Base-by-base conservation (phyloP, 1,284 basidiomycete species). In the Malassezia cuniculi region DNA sequence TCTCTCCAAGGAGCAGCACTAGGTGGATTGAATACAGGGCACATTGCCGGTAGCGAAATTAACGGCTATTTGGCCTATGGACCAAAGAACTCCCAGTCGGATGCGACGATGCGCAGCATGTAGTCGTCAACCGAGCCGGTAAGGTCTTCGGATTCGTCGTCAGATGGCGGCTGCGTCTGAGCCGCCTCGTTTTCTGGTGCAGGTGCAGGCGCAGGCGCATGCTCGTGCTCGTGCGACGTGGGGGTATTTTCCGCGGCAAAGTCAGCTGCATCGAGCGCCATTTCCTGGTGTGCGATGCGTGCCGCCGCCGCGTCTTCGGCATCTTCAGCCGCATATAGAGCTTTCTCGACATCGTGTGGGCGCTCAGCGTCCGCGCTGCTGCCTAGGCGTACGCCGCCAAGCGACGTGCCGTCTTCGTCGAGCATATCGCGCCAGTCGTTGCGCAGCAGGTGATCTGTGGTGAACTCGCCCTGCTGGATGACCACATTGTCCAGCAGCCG, bases 391-490 rank as follows among this genome's bases (percentile, higher is more conserved):
- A 64, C 59, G n/a, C 51, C 62, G 5, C 46, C 65, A 14, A 65
- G 42, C 20, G 46, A 45, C 15, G 24, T 47, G 2, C 55, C 60
- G 6, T 47, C 52, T 2, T 72, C 72, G 39, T 73, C 78, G 54
- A 93, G 78, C 56, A 93, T 73, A 36, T 82, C 76, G 26, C 84
- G 76, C 87, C 89, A 93, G 68, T 93, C 85, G 47, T 69, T 66
- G 14, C 45, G 39, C 19, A 41, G 25, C 25, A 73, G 70, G 51
- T 71, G 71, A 34, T 75, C 73, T 14, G 73, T 74, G 18, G 71
- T 74, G 61, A 95, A 95, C 60, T 84, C 83, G 29, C 89, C 89
- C 57, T 81, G 79, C 64, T 89, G 85, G 48, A 95, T 94, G 51
- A 95, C 86, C 31, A 95, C 73, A 44, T 82, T 80, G 68, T 94